Evolutionary conservation across 345 rosid species (phyloP), one percentile per base, ranked within the genome.

Genomic region (Ricinus communis): DNA sequence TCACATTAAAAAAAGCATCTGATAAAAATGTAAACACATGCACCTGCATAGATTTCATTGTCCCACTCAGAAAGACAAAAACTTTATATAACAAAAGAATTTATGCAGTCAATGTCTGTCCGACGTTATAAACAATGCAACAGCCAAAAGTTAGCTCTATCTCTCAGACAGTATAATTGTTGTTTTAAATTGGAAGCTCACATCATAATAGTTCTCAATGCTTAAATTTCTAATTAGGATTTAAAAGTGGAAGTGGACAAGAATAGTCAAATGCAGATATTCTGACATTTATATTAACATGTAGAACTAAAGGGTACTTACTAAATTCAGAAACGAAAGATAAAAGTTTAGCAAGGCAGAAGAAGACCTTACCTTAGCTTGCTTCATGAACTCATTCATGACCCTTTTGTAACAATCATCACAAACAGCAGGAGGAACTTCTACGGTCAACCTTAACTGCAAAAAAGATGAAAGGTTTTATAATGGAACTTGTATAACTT

Each of bases 361-460:
- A 36, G 24, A 25, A 36, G 53, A 18, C 31, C 45, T 28, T 68
- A 91, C 97, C 95, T 91, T 94, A 45, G 87, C 86, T 71, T 80
- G 82, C 82, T 85, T 91, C 86, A 74, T 86, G 68, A 94, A 84
- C 69, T 91, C 95, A 14, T 68, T 80, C 57, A 91, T 70, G 56
- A 91, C 96, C 74, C 89, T 81, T 57, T 73, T 82, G 85, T 87
- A 85, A 72, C 98, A 88, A 83, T 94, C 93, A 78, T 86, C 82
- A 45, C 97, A 87, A 1, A 90, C 95, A 57, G 77, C 79, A 2
- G 74, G 66, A 3, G 98, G 98, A 65, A 88, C 98, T 64, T 85
- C 86, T 18, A 91, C 96, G 57, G 82, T 82, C 88, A 91, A 58
- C 74, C 84, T 87, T 70, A 94, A 78, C 97, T 91, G 69, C 72